Conservation (phyloP, 1,139 yeast genomes). For the Candida freyschussii region DNA sequence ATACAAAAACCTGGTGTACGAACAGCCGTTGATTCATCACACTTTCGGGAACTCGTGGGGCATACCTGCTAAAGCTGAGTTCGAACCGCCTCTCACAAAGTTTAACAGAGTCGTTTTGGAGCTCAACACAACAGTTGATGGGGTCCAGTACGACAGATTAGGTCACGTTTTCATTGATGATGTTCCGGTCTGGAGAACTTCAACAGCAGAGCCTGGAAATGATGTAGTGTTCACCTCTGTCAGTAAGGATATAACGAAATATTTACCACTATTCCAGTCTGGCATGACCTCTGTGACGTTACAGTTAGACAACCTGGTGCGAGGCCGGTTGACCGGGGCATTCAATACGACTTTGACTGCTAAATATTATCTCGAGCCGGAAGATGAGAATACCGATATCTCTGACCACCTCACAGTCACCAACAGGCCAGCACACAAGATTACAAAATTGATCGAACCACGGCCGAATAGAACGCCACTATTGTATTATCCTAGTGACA, state of each 20-base stretch:
- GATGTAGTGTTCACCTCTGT: slow-evolving; percentile 42
- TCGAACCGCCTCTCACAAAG: slow-evolving; percentile 34
- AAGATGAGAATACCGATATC: slow-evolving; percentile 8
- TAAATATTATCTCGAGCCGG: slow-evolving; percentile 40
- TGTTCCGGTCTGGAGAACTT: slow-evolving; percentile 75
- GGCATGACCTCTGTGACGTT: slow-evolving; percentile 38
- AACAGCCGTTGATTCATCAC: slow-evolving; percentile 37
- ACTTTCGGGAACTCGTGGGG: slow-evolving; percentile 61
- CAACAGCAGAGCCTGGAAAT: slow-evolving; percentile 73
- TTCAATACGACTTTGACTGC: slow-evolving; percentile 52
- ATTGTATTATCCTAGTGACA: slow-evolving; percentile 38
- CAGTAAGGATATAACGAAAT: slow-evolving; percentile 62
- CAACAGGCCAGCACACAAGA: slow-evolving; percentile 20
- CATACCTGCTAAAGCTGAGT: slow-evolving; percentile 39
- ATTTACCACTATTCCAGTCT: slow-evolving; percentile 44
- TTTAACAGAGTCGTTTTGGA: slow-evolving; percentile 61
- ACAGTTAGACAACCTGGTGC: slow-evolving; percentile 64
- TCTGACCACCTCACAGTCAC: slow-evolving; percentile 19
- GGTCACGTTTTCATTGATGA: slow-evolving; percentile 65
- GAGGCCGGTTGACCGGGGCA: slow-evolving; percentile 52
- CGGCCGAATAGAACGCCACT: slow-evolving; percentile 37
- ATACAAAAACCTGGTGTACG: slow-evolving; percentile 38
- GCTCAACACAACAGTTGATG: slow-evolving; percentile 53
- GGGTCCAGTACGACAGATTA: slow-evolving; percentile 74
- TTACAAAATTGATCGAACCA: slow-evolving; percentile 15